These are phyloP conservation scores for Prunus davidiana DNA, from an alignment of 306 rosid species.

Conservation along the genomic window DNA sequence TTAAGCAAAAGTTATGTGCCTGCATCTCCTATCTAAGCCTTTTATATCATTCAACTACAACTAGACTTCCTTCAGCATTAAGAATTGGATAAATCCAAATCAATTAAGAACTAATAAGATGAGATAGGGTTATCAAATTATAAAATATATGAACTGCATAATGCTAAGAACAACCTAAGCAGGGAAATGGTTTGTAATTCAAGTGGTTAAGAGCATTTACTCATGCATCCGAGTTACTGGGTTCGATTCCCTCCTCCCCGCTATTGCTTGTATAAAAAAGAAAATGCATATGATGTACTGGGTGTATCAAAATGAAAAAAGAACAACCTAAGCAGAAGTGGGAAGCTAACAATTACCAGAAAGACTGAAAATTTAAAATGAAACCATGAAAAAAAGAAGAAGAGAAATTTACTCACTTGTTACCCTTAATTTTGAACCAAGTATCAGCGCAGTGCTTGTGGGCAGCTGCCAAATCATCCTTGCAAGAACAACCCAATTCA, in stretches of 20 bases:
- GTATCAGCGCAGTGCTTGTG: constrained; percentile 92
- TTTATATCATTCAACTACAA: constrained; percentile 25
- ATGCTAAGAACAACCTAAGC: neutral
- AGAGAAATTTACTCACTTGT: constrained; percentile 59
- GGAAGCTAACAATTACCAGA: neutral
- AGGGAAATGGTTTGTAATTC: too few relatives aligned
- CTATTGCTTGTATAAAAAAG: neutral
- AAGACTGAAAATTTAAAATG: neutral
- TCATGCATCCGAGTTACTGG: too few relatives aligned
- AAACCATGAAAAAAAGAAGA: neutral
- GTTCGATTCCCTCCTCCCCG: too few relatives aligned
- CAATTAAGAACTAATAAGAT: neutral
- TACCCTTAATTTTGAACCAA: constrained; percentile 96
- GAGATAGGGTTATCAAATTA: neutral
- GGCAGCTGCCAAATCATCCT: constrained; percentile 87
- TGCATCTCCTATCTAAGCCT: constrained; percentile 13
- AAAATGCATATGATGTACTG: neutral
- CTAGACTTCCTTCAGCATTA: neutral
- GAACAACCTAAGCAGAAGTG: neutral
- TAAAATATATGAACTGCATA: neutral
- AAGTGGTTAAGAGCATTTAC: too few relatives aligned
- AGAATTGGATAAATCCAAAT: neutral
- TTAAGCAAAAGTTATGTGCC: constrained; percentile 30
- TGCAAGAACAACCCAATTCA: constrained; percentile 93
- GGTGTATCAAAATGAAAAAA: too few relatives aligned